Conservation (phyloP, 208 protist species). For the Acanthamoeba healyi region DNA sequence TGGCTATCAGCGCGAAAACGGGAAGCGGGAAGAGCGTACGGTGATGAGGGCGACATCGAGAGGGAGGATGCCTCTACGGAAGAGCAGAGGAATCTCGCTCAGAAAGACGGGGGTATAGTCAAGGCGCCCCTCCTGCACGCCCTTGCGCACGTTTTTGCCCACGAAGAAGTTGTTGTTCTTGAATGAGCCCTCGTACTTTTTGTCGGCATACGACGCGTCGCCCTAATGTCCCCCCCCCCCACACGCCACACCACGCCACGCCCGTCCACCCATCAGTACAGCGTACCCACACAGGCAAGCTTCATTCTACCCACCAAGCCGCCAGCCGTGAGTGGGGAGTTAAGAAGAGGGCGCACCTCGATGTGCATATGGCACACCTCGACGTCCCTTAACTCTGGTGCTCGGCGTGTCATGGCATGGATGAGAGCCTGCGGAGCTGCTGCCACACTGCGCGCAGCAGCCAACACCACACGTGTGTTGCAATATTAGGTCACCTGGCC, state of each 20-base stretch:
- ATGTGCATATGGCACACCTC: conserved; percentile 81
- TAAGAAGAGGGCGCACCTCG: background rate
- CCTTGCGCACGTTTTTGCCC: conserved; percentile 73
- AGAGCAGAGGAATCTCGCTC: conserved; percentile 63
- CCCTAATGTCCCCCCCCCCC: background rate
- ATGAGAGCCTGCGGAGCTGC: conserved; percentile 62
- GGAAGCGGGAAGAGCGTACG: background rate
- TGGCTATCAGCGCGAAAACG: background rate
- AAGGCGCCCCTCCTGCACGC: conserved; percentile 37
- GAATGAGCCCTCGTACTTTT: conserved; percentile 69
- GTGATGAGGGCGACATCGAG: conserved; percentile 41
- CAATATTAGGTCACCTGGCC: background rate
- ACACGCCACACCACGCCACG: background rate
- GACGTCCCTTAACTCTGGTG: conserved; percentile 72
- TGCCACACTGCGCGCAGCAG: background rate
- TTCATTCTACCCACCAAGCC: no score
- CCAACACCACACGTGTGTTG: background rate
- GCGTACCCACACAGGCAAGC: background rate
- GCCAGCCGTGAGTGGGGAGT: background rate
- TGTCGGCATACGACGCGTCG: conserved; percentile 71
- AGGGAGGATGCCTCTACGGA: conserved; percentile 3
- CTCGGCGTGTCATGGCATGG: conserved; percentile 68
- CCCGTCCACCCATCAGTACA: background rate
- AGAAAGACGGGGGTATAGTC: conserved; percentile 78
- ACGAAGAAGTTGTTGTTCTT: conserved; percentile 79